phyloP scores from a whole-genome alignment of 1,284 basidiomycete genomes.

The Ganoderma resinaceum region DNA sequence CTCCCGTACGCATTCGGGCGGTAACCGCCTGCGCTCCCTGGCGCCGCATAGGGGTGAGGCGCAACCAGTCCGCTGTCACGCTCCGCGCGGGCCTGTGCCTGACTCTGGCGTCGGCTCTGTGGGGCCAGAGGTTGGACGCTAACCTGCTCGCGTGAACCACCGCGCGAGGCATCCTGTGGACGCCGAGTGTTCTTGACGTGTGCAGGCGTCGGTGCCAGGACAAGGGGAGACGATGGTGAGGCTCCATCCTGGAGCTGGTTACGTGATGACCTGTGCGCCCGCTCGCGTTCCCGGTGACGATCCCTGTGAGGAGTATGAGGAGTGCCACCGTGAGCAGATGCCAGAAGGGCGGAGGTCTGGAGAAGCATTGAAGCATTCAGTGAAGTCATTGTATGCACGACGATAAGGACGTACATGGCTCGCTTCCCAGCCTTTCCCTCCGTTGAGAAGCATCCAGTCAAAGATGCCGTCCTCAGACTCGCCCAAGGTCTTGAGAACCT shows the following conservation, averaged over 20 bases:
- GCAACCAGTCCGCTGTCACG: constrained; percentile 57
- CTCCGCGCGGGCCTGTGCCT: constrained; percentile 50
- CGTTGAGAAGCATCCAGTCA: constrained; percentile 97
- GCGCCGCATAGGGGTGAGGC: constrained; percentile 73
- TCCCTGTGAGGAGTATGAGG: constrained; percentile 63
- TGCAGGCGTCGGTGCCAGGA: constrained; percentile 67
- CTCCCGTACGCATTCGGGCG: constrained; percentile 61
- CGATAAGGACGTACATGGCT: constrained; percentile 54
- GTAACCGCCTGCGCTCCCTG: constrained; percentile 62
- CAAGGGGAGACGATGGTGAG: constrained; percentile 60
- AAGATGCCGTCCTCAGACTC: constrained; percentile 94
- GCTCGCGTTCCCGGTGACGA: constrained; percentile 54
- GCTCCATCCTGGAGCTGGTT: constrained; percentile 58
- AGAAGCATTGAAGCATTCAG: constrained; percentile 6
- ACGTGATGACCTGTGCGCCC: constrained; percentile 59
- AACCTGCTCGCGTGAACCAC: constrained; percentile 51
- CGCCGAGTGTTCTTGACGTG: constrained; percentile 65
- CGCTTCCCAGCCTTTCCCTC: constrained; percentile 90
- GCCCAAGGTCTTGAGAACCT: constrained; percentile 88
- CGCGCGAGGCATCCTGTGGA: constrained; percentile 51
- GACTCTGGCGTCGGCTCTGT: constrained; percentile 67
- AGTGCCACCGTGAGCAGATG: constrained; percentile 58
- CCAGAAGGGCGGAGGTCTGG: constrained; percentile 54
- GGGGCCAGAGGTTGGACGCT: constrained; percentile 71
- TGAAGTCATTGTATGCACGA: background rate